Evolutionary conservation across 148 eudicot species (phyloP).

Genomic region (Rhododendron molle): DNA sequence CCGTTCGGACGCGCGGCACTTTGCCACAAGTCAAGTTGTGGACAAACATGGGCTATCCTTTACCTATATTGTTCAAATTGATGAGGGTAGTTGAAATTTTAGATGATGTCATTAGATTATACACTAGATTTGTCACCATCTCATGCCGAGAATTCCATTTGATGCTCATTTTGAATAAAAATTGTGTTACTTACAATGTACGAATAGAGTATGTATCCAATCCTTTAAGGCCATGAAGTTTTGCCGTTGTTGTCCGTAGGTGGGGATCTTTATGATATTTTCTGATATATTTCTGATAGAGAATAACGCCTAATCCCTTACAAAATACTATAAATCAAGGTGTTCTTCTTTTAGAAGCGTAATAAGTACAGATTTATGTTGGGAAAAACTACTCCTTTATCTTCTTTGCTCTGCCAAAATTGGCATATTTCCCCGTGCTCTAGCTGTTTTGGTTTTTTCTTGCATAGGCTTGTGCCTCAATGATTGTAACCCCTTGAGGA

Average conservation of each 20-base stretch:
- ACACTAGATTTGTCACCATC: neutral
- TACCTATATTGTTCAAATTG: conserved; percentile 38
- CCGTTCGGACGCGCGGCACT: conserved; percentile 17
- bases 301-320: neutral
- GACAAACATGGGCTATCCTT: conserved; percentile 75
- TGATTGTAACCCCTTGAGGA: no score
- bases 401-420: no score
- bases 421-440: no score
- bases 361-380: no score
- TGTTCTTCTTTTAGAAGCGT: no score
- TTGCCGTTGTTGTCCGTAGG: neutral
- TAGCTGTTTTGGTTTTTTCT: no score
- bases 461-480: no score
- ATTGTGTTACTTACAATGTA: neutral
- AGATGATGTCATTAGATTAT: neutral
- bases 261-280: neutral
- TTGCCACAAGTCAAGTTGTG: conserved; percentile 49
- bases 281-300: neutral
- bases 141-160: neutral
- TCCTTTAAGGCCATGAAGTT: neutral
- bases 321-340: no score
- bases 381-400: no score
- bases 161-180: neutral
- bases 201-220: neutral
- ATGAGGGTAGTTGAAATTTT: conserved; percentile 50